Conservation (phyloP, 495 filamentous ascomycete species). For the Aspergillus biplanus region DNA sequence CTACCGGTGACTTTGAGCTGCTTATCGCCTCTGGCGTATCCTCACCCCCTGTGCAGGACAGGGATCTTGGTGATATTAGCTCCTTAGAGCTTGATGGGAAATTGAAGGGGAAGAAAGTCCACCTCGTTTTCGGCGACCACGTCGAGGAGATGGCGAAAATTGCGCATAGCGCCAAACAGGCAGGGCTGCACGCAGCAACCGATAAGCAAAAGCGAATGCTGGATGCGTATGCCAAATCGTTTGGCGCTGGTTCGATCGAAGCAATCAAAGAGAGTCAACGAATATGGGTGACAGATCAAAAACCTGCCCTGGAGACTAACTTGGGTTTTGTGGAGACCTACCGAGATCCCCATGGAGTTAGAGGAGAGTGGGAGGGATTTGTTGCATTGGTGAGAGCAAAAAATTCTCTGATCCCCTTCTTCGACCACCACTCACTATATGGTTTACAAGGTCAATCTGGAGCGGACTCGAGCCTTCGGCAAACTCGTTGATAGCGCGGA, state of each 20-base stretch:
- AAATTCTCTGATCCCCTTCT: background rate
- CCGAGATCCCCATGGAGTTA: slow-evolving; percentile 86
- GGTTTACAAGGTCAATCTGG: slow-evolving; percentile 66
- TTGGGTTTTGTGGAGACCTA: slow-evolving; percentile 97
- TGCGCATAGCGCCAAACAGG: slow-evolving; percentile 68
- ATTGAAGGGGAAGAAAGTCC: slow-evolving; percentile 70
- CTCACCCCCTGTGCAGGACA: slow-evolving; percentile 59
- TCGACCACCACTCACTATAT: slow-evolving; percentile 32
- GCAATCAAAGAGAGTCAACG: slow-evolving; percentile 91
- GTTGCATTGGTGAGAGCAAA: slow-evolving; percentile 63
- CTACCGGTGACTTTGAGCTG: slow-evolving; percentile 73
- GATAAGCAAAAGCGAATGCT: slow-evolving; percentile 86
- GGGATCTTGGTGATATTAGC: slow-evolving; percentile 70
- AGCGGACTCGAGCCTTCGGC: slow-evolving; percentile 88
- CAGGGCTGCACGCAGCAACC: slow-evolving; percentile 77
- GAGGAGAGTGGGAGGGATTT: slow-evolving; percentile 98
- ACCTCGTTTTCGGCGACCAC: slow-evolving; percentile 84
- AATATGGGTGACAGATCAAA: slow-evolving; percentile 90
- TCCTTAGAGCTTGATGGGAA: slow-evolving; percentile 65
- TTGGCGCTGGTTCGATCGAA: slow-evolving; percentile 79
- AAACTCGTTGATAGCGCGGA: slow-evolving; percentile 81
- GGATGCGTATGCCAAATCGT: slow-evolving; percentile 80
- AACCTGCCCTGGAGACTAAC: slow-evolving; percentile 86
- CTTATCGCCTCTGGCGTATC: slow-evolving; percentile 77
- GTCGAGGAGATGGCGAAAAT: slow-evolving; percentile 79